Conservation (phyloP, 768 basidiomycete genomes). For the Naganishia vishniacii region DNA sequence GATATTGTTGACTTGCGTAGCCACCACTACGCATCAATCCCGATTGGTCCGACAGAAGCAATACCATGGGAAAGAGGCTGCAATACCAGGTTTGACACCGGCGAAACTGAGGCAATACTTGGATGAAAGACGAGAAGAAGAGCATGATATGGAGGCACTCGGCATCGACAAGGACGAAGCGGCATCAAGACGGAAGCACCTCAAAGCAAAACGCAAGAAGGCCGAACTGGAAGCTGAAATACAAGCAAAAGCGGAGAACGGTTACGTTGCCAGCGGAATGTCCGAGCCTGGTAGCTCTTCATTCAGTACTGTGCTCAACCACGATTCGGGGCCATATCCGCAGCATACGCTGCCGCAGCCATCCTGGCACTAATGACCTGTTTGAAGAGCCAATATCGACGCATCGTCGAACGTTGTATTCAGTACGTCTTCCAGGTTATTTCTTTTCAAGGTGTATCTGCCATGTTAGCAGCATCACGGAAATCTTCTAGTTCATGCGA, state of each 20-base stretch:
- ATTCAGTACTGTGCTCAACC: constrained; percentile 6
- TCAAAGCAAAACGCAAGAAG: constrained; percentile 17
- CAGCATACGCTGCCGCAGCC: constrained; percentile 1
- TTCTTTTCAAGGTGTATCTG: neutral
- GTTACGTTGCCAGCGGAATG: constrained; percentile 12
- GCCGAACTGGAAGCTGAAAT: constrained; percentile 16
- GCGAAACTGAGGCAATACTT: constrained; percentile 21
- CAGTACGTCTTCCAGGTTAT: neutral
- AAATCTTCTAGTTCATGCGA: neutral
- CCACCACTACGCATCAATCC: constrained; percentile 25
- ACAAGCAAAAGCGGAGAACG: constrained; percentile 15
- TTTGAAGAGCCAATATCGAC: neutral
- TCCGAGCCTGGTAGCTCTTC: neutral
- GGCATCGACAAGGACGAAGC: constrained; percentile 17
- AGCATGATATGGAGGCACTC: constrained; percentile 8
- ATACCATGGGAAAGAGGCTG: constrained; percentile 22
- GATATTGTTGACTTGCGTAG: too few relatives aligned
- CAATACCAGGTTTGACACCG: constrained; percentile 20
- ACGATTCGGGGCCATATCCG: neutral
- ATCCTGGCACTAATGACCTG: constrained; percentile 2
- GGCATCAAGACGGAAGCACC: constrained; percentile 9
- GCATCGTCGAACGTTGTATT: neutral
- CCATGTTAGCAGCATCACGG: neutral
- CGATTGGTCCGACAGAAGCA: constrained; percentile 26
- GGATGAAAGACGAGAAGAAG: constrained; percentile 11